Conservation (phyloP, 495 filamentous ascomycete genomes). For the Hypoxylon fuscum region DNA sequence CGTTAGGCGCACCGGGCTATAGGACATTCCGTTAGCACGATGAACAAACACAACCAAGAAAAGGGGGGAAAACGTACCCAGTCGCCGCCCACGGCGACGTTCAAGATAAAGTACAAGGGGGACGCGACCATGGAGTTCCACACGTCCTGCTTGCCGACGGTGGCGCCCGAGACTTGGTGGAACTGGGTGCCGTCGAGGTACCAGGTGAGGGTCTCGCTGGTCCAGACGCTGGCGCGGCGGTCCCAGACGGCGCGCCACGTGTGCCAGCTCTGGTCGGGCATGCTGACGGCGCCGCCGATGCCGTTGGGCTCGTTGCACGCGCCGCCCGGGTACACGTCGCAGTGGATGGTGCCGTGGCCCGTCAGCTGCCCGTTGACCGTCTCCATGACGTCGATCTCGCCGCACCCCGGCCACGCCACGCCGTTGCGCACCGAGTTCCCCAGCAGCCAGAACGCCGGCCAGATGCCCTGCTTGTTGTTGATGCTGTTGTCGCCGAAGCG, state of each 20-base stretch:
- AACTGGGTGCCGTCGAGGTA: conserved; percentile 56
- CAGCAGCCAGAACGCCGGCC: conserved; percentile 65
- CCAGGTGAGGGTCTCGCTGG: conserved; percentile 57
- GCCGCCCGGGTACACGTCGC: conserved; percentile 52
- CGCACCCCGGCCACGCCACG: conserved; percentile 56
- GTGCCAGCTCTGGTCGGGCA: conserved; percentile 57
- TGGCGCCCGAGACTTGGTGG: conserved; percentile 49
- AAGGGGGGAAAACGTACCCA: conserved; percentile 50
- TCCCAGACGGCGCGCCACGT: conserved; percentile 58
- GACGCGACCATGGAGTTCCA: conserved; percentile 51
- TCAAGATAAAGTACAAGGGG: conserved; percentile 57
- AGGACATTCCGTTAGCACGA: conserved; percentile 14
- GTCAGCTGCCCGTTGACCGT: conserved; percentile 55
- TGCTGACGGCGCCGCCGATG: conserved; percentile 40
- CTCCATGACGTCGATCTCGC: conserved; percentile 63
- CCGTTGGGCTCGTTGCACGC: conserved; percentile 59
- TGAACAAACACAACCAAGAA: not conserved
- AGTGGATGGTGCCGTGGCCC: conserved; percentile 60
- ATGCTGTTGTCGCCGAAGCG: conserved; percentile 52
- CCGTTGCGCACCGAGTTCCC: conserved; percentile 53
- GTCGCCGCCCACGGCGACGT: conserved; percentile 61
- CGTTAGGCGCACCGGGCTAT: conserved; percentile 54
- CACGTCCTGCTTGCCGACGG: conserved; percentile 46
- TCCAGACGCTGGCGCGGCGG: conserved; percentile 49
- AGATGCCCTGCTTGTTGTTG: conserved; percentile 58